Evolutionary conservation across 371 early-diverging fungal species (phyloP), one percentile per base, ranked within the genome.

Genomic region (Mortierella sp.): DNA sequence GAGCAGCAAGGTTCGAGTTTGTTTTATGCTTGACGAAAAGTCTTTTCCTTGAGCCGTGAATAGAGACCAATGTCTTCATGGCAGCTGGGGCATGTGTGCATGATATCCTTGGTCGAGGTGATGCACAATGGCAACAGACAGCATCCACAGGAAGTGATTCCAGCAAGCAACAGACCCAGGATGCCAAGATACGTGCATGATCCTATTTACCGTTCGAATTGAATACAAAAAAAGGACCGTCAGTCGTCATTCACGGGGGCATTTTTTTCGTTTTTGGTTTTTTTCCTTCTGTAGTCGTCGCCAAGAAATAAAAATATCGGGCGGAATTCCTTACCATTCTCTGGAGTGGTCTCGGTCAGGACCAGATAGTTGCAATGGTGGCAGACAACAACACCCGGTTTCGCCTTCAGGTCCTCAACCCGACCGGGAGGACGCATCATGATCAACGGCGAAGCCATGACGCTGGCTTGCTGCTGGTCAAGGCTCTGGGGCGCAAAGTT

Each of bases 11-110:
- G 22, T 22, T 22, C n/a, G n/a, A 48, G 14, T 47, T 4, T 19
- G 6, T 19, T 14, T 34, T 58, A 58, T 58, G 58, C 58, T 29
- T 34, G 58, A 14, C 70, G 73, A 24, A 66, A 73, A 8, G 79
- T 78, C 24, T 29, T 69, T 31, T 70, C 73, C 53, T 78, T 78
- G 29, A 75, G 53, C 14, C 80, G 63, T 2, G 72, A 71, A 26
- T 75, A 79, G 1, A 79, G 66, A 16, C 80, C 80, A 58, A 79
- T 68, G 26, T 79, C 80, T 26, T 71, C 76, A 14, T 72, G 68
- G 34, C 80, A 75, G 76, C 68, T 75, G 29, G 80, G 80, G 65
- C 80, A 79, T 41, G 80, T 75, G 45, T 79, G 76, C 80, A 79
- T 69, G 24, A 79, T 66, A 31, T 79, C 80, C 58, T 79, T 79